These are phyloP conservation scores for Penicillium canescens DNA, from an alignment of 495 filamentous ascomycete genomes.

Conservation along the genomic window DNA sequence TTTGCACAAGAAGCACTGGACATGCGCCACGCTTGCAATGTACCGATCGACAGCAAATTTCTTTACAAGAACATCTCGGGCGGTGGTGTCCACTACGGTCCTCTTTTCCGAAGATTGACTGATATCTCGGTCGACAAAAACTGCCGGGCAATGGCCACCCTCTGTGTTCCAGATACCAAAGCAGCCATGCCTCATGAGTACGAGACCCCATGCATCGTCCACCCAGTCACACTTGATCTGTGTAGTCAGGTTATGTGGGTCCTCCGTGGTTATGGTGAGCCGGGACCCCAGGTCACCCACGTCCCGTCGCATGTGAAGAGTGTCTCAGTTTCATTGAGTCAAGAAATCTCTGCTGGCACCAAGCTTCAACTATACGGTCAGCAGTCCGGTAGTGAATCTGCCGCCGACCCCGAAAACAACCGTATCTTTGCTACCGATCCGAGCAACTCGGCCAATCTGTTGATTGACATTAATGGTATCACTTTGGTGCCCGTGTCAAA, in stretches of 20 bases:
- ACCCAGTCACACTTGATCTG: constrained; percentile 47
- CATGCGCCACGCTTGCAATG: constrained; percentile 11
- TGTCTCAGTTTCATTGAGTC: constrained; percentile 16
- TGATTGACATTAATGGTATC: constrained; percentile 22
- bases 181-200: constrained; percentile 47
- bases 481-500: constrained; percentile 22
- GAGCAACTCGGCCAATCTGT: constrained; percentile 6
- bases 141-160: constrained; percentile 26
- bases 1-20: background rate
- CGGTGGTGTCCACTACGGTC: constrained; percentile 41
- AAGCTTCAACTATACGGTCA: constrained; percentile 22
- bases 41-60: constrained; percentile 6
- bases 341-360: constrained; percentile 15
- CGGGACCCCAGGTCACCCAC: constrained; percentile 12
- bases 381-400: constrained; percentile 28
- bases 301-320: constrained; percentile 24
- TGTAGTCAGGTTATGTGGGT: constrained; percentile 41
- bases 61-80: constrained; percentile 25
- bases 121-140: constrained; percentile 20
- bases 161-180: constrained; percentile 45
- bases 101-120: constrained; percentile 29
- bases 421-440: constrained; percentile 26
- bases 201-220: constrained; percentile 44
- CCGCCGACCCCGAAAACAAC: constrained; percentile 29
- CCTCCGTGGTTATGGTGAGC: constrained; percentile 21